A percentile compares a stretch with the other conserved stretches of the same genome.
Conservation (phyloP, 2,329 filamentous ascomycete species). For the Aspergillus ochraceus region DNA sequence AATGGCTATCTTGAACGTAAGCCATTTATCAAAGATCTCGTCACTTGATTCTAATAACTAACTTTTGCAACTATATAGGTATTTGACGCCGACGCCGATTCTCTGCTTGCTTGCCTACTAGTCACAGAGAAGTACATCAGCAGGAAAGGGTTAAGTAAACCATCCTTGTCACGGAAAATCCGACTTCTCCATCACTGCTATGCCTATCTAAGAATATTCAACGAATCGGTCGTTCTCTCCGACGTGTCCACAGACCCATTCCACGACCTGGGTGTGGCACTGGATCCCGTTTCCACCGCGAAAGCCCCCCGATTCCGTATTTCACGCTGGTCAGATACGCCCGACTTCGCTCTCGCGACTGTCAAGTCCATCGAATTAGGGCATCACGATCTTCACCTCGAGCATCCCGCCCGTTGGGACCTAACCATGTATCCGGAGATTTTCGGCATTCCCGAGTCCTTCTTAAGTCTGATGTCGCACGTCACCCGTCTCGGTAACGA, state of each 20-base stretch:
- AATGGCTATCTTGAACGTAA: slow-evolving; percentile 38
- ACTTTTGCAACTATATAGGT: neutral
- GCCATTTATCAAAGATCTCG: neutral
- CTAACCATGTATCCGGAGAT: slow-evolving; percentile 48
- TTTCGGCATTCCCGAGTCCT: slow-evolving; percentile 46
- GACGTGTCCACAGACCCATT: neutral
- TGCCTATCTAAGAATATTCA: slow-evolving; percentile 46
- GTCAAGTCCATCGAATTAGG: slow-evolving; percentile 27
- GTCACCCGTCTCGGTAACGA: slow-evolving; percentile 47
- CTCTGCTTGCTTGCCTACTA: neutral
- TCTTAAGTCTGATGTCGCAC: slow-evolving; percentile 44
- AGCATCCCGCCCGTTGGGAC: slow-evolving; percentile 41
- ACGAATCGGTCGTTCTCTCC: slow-evolving; percentile 37
- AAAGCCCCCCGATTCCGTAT: neutral
- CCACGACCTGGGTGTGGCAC: neutral
- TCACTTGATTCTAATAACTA: neutral
- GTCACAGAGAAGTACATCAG: slow-evolving; percentile 21
- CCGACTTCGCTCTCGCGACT: slow-evolving; percentile 30
- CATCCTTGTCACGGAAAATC: slow-evolving; percentile 36
- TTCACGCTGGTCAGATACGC: neutral
- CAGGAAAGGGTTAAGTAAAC: slow-evolving; percentile 30
- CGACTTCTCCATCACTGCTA: slow-evolving; percentile 52
- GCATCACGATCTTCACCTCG: slow-evolving; percentile 45
- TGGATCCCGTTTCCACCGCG: slow-evolving; percentile 27
- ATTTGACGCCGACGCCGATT: neutral